These are phyloP conservation scores for Malassezia furfur DNA, from an alignment of 1,284 basidiomycete genomes.

Conservation along the genomic window DNA sequence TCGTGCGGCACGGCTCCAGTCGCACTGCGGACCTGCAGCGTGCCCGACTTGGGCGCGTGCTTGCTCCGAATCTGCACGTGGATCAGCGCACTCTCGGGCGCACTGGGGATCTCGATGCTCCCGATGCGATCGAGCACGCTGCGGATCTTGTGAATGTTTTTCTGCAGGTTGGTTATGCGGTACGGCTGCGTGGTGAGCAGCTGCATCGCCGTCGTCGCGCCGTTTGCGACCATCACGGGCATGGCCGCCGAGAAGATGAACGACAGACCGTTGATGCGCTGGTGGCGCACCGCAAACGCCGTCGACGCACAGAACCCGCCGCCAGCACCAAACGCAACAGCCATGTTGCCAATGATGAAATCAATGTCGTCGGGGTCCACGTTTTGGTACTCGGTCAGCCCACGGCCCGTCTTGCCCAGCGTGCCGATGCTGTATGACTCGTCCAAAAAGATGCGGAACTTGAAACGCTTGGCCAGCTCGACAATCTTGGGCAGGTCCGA, in stretches of 20 bases:
- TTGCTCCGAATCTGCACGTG: conserved; percentile 63
- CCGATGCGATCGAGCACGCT: conserved; percentile 64
- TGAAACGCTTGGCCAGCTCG: conserved; percentile 87
- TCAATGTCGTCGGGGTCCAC: conserved; percentile 52
- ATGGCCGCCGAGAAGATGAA: conserved; percentile 95
- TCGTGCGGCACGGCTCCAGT: conserved; percentile 21
- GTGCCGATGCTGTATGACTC: conserved; percentile 88
- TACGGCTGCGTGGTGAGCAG: conserved; percentile 60
- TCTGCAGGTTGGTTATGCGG: conserved; percentile 64
- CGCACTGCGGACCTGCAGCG: not conserved
- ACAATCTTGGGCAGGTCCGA: conserved; percentile 81
- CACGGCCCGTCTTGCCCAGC: conserved; percentile 83
- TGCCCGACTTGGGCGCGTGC: not conserved
- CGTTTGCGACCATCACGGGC: conserved; percentile 78
- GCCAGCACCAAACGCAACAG: conserved; percentile 69
- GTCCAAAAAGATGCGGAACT: conserved; percentile 88
- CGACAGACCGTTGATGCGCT: conserved; percentile 92
- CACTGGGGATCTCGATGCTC: conserved; percentile 71
- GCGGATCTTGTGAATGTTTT: conserved; percentile 69
- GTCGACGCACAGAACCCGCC: conserved; percentile 96
- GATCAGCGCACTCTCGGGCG: conserved; percentile 73
- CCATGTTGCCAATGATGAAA: conserved; percentile 65
- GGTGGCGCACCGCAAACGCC: conserved; percentile 68
- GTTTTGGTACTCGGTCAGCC: conserved; percentile 84
- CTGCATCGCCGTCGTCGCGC: conserved; percentile 72